These are phyloP conservation scores for Botrytis sinoallii DNA, from an alignment of 2,329 filamentous ascomycete genomes.

Conservation along the genomic window DNA sequence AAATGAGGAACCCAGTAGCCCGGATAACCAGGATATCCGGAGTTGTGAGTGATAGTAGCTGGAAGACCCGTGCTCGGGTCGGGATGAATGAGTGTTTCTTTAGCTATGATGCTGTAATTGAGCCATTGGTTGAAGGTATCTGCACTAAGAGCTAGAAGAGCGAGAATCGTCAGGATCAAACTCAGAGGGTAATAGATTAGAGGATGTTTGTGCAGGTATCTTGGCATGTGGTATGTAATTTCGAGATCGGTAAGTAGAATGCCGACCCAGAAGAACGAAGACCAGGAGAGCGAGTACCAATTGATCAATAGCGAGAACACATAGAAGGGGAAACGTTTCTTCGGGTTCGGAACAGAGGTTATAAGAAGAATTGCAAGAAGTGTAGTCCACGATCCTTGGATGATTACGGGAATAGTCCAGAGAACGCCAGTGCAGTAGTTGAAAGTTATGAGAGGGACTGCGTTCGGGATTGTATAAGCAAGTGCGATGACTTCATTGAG, in stretches of 20 bases:
- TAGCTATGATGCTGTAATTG: constrained; percentile 28
- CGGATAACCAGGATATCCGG: constrained; percentile 39
- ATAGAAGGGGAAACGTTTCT: constrained; percentile 47
- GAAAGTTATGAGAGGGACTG: constrained; percentile 46
- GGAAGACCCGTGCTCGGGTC: constrained; percentile 41
- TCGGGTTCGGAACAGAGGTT: constrained; percentile 44
- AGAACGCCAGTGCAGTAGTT: constrained; percentile 50
- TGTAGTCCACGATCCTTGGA: constrained; percentile 47
- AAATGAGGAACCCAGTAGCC: constrained; percentile 45
- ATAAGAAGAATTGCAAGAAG: constrained; percentile 44
- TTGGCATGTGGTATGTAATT: constrained; percentile 45
- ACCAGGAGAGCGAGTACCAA: constrained; percentile 48
- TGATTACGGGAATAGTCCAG: constrained; percentile 49
- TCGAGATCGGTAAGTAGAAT: constrained; percentile 46
- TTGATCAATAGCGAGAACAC: constrained; percentile 43
- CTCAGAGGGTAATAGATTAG: constrained; percentile 41
- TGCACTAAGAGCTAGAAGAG: constrained; percentile 22
- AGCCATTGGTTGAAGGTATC: constrained; percentile 25
- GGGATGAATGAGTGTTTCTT: constrained; percentile 45
- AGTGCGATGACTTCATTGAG: constrained; percentile 46
- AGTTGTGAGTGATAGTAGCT: constrained; percentile 37
- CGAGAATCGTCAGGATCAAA: constrained; percentile 35
- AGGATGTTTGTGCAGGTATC: constrained; percentile 39
- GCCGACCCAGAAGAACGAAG: constrained; percentile 46
- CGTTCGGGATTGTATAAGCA: constrained; percentile 47